Base-by-base conservation (phyloP, 164 flowering plant species). In the Chimonanthus praecox region DNA sequence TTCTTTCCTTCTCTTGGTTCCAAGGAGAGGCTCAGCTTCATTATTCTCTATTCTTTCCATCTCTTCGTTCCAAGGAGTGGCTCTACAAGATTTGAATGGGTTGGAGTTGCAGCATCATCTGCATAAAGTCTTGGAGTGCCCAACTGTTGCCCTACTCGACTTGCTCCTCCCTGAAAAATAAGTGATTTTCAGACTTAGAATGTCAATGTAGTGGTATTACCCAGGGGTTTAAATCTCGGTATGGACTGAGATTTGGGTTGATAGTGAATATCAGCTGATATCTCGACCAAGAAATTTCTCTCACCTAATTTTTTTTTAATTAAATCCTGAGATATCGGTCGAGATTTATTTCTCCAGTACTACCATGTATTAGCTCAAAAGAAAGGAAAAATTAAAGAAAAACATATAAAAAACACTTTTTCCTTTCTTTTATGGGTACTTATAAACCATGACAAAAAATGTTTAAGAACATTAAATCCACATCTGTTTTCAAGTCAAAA, bases 1-100 rank as follows among this genome's bases (percentile, higher is more conserved):
- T 44, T 10, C 20, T 50, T 9, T 18, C 65, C 33, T 1, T 65
- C 68, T 65, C 68, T 65, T 65, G 68, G 9, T 33, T 20, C 68
- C 68, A 43, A 43, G 7, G 20, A 65, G 82, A 74, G 85, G 80
- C 67, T 87, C 87, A n/a, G 72, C 78, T 46, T 78, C 69, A 60
- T 66, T 33, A 0, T 33, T 47, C 58, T 71, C 46, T 11, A 9
- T 58, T 10, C 20, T 50, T 9, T 18, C 65, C 49, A 61, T 49
- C 77, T 58, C 68, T 49, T 80, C 47, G 65, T 69, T 61, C 72
- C 78, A 47, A 58, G 62, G 50, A 72, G 76, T 49, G 69, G 69
- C 13, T 74, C 80, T n/a, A 49, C 72, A 9, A 51, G 73, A 65
- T 68, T 71, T 58, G 62, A 77, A 49, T 72, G 50, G 60, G 67